Conservation (phyloP, 1,284 basidiomycete species). For the Tilletia setariae region DNA sequence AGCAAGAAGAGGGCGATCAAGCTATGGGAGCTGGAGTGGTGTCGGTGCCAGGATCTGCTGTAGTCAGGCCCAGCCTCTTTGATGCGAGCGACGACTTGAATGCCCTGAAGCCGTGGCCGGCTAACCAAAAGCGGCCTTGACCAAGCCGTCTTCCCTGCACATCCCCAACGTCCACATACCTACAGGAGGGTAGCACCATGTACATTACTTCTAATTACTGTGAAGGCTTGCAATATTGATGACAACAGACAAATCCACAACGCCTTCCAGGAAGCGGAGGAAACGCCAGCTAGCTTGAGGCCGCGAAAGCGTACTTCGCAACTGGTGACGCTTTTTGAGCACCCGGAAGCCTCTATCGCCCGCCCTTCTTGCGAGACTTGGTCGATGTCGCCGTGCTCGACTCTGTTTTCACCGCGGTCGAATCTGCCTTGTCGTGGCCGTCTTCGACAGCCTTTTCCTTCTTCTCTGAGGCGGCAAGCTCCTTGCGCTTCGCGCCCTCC, state of each 20-base stretch:
- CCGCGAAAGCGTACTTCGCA: too few relatives aligned
- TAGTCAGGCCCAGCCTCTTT: not conserved
- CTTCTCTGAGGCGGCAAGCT: not conserved
- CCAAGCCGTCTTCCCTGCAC: too few relatives aligned
- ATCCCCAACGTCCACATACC: too few relatives aligned
- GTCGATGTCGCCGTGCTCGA: not conserved
- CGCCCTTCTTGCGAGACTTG: not conserved
- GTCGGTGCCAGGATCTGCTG: not conserved
- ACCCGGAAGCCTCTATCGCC: too few relatives aligned
- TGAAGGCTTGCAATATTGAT: too few relatives aligned
- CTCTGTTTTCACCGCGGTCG: slow-evolving; percentile 4
- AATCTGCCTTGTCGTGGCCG: not conserved
- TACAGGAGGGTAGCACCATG: too few relatives aligned
- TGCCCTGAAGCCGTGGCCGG: not conserved
- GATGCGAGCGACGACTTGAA: not conserved
- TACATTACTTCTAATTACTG: too few relatives aligned
- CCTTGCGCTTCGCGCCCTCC: slow-evolving; percentile 17
- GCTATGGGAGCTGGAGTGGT: not conserved
- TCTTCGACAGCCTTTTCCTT: not conserved
- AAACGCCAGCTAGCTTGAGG: too few relatives aligned
- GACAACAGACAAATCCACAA: too few relatives aligned
- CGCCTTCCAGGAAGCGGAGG: too few relatives aligned
- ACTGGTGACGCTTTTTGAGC: too few relatives aligned
- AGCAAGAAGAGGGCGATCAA: not conserved
- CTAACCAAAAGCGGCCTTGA: not conserved